Evolutionary conservation across 768 basidiomycete species (phyloP).

Genomic region (Guyanaporus albipodus): DNA sequence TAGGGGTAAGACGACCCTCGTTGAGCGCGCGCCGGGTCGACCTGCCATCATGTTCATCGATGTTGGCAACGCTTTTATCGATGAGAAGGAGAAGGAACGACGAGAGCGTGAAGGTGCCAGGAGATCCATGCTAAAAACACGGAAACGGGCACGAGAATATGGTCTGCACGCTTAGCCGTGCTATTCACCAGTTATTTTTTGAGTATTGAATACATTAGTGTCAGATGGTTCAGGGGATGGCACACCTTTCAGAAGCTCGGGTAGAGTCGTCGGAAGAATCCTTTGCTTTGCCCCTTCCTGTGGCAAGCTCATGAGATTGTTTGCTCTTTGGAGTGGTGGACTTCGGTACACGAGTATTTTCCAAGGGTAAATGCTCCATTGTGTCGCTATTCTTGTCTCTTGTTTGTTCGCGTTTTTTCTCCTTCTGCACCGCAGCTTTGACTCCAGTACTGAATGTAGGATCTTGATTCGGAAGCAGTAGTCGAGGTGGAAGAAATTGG

Average conservation of each 20-base stretch:
- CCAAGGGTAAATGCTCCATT: slow-evolving; percentile 40
- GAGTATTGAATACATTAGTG: too few species aligned
- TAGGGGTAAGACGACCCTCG: slow-evolving; percentile 37
- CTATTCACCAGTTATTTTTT: too few species aligned
- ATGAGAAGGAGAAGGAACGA: slow-evolving; percentile 48
- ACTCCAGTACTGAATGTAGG: slow-evolving; percentile 76
- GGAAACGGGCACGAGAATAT: slow-evolving; percentile 27
- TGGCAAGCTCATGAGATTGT: slow-evolving; percentile 48
- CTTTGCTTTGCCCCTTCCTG: slow-evolving; percentile 62
- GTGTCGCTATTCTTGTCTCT: slow-evolving; percentile 53
- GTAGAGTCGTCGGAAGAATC: slow-evolving; percentile 51
- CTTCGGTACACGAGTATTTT: slow-evolving; percentile 42
- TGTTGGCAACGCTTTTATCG: slow-evolving; percentile 67
- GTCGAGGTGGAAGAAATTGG: slow-evolving; percentile 29
- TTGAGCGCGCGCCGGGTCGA: slow-evolving; percentile 41
- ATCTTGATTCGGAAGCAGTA: slow-evolving; percentile 48
- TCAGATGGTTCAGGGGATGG: slow-evolving; percentile 30
- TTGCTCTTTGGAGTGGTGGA: slow-evolving; percentile 39
- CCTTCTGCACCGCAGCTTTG: slow-evolving; percentile 70
- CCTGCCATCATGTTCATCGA: slow-evolving; percentile 66
- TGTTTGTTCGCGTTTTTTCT: slow-evolving; percentile 49
- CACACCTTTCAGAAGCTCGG: slow-evolving; percentile 62
- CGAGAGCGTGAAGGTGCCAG: slow-evolving; percentile 50
- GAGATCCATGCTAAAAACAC: slow-evolving; percentile 34
- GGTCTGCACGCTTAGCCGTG: slow-evolving; percentile 6